These are phyloP conservation scores for Kazachstania kunashirensis DNA, from an alignment of 805 yeast species.

Conservation along the genomic window DNA sequence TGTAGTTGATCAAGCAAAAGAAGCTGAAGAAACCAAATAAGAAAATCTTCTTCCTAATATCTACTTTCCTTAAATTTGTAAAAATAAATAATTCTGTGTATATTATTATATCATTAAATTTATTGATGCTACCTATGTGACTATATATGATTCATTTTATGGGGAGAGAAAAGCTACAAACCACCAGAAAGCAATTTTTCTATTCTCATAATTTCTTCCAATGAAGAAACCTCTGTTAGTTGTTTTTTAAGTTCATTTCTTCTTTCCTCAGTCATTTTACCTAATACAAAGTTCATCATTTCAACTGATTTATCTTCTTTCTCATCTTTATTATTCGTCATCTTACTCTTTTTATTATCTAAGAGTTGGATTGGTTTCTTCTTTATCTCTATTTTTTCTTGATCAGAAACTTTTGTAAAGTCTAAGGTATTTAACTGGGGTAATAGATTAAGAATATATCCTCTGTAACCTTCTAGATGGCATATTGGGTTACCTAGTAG, in stretches of 20 bases:
- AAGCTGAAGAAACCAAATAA: too few species aligned
- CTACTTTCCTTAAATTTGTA: too few species aligned
- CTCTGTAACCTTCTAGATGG: conserved; percentile 44
- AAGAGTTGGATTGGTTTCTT: conserved; percentile 18
- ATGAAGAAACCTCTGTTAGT: conserved; percentile 51
- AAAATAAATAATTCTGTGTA: too few species aligned
- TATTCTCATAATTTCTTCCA: conserved; percentile 67
- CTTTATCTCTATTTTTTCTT: conserved; percentile 41
- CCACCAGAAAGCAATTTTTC: conserved; percentile 43
- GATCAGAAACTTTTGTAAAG: conserved; percentile 41
- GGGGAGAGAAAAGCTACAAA: conserved; percentile 11
- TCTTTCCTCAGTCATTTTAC: conserved; percentile 47
- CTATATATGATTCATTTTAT: too few species aligned
- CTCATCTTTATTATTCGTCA: conserved; percentile 10
- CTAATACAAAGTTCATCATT: conserved; percentile 30
- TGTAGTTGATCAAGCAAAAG: not conserved
- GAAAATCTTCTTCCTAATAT: too few species aligned
- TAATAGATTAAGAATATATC: conserved; percentile 46
- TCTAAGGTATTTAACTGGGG: conserved; percentile 63
- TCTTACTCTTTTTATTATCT: conserved; percentile 10
- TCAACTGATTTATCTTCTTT: conserved; percentile 27
- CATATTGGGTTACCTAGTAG: conserved; percentile 53
- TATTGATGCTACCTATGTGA: too few species aligned
- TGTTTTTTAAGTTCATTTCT: conserved; percentile 40
- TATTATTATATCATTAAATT: too few species aligned